Conservation (phyloP, 176 grass and related monocot genomes). For the Ampelocalamus luodianensis region DNA sequence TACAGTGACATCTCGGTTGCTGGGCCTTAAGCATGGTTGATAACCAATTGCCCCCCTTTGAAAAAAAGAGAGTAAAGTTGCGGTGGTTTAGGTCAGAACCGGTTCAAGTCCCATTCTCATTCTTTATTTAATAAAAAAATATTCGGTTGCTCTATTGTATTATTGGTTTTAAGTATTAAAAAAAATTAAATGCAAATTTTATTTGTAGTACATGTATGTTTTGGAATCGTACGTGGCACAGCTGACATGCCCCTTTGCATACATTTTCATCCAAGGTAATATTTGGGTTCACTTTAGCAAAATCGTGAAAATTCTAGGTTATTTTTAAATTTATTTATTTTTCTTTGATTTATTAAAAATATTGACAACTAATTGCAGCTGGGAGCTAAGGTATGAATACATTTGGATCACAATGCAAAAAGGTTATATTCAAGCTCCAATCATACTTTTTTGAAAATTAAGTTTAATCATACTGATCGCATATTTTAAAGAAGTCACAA, state of each 20-base stretch:
- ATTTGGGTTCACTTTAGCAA: neutral
- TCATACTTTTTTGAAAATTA: neutral
- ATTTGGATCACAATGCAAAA: neutral
- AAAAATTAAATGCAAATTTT: neutral
- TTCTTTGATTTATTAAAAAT: neutral
- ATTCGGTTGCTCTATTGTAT: neutral
- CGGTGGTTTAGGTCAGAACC: neutral
- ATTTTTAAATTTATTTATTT: neutral
- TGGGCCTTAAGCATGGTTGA: too few relatives aligned
- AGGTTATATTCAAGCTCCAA: neutral
- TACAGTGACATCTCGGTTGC: too few relatives aligned
- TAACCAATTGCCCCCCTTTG: too few relatives aligned
- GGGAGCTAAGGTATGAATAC: neutral
- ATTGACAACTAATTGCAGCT: neutral
- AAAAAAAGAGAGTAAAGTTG: neutral
- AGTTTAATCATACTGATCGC: neutral
- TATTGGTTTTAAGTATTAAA: neutral
- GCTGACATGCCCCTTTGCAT: neutral
- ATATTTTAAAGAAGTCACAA: neutral
- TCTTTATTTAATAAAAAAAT: neutral
- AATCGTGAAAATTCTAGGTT: neutral
- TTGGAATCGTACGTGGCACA: neutral
- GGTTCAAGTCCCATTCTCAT: neutral
- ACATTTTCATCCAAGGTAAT: neutral
- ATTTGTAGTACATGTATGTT: neutral